Evolutionary conservation across 176 grass and related monocot genomes (phyloP).

Genomic region (Juncus effusus): DNA sequence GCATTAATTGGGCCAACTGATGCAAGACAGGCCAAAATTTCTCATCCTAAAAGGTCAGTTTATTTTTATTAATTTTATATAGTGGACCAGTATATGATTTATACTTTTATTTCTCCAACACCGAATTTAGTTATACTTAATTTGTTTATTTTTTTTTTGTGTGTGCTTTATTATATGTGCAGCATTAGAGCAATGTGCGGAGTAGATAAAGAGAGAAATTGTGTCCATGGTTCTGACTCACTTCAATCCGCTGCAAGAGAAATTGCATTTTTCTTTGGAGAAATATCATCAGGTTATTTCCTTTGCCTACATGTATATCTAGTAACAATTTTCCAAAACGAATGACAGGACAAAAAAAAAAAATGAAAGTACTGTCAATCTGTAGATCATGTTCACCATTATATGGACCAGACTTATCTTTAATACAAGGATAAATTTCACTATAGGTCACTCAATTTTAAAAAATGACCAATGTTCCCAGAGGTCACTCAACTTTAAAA

Average conservation of each 20-base stretch:
- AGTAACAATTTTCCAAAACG: no score
- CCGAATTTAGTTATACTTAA: neutral
- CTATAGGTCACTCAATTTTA: no score
- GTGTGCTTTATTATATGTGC: slow-evolving; percentile 11
- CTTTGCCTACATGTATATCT: neutral
- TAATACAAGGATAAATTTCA: no score
- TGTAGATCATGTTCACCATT: no score
- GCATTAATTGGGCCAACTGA: slow-evolving; percentile 87
- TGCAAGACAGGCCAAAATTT: slow-evolving; percentile 68
- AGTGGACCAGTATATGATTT: neutral
- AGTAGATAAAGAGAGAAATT: slow-evolving; percentile 63
- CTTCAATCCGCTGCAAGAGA: slow-evolving; percentile 58
- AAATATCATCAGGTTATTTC: slow-evolving; percentile 47
- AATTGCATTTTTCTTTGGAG: slow-evolving; percentile 85
- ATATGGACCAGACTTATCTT: no score
- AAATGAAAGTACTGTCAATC: no score
- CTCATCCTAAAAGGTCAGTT: slow-evolving; percentile 64
- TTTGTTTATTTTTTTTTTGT: neutral
- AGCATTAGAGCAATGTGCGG: slow-evolving; percentile 96
- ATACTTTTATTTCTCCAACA: neutral
- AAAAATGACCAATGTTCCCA: no score
- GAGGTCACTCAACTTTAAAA: no score
- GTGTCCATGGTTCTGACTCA: slow-evolving; percentile 96
- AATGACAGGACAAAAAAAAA: no score
- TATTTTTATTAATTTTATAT: slow-evolving; percentile 14